Base-by-base conservation (phyloP, 371 early-diverging fungal species). In the Amoeboradix gromovi region DNA sequence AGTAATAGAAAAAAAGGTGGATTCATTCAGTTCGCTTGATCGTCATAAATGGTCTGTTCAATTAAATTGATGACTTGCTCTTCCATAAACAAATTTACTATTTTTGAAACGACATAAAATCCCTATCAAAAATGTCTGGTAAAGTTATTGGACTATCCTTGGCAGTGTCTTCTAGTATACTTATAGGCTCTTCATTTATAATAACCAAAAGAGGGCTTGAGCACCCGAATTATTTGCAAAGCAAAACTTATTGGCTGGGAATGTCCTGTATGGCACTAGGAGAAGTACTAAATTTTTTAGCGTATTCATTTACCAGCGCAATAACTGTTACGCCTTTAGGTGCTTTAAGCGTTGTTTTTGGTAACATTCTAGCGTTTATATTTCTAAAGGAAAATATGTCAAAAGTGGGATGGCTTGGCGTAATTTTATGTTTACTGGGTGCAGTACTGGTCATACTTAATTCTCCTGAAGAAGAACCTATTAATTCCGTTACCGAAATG, bases 191-290 rank as follows among this genome's bases (percentile, higher is more conserved):
- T 31, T 86, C 87, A 70, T 90, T 90, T 76, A 88, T 95, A 31
- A 79, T 95, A 69, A 93, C 92, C 74, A 95, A 95, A 77, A 89
- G 86, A 74, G 96, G 92, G 12, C 80, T 94, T 1, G 73, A 89
- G 67, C 80, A 86, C 74, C 83, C 89, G 0, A 28, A 66, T 71
- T 16, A 66, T 66, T 27, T 71, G 71, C 29, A 70, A 28, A 89
- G 88, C 28, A 88, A 92, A 67, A 81, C 80, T 48, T 85, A 91
- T 72, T 68, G 71, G 65, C 0, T 66, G 30, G 31, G 70, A 68
- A 27, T 29, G 31, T 31, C 69, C 71, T 12, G 73, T 86, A 86
- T 92, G 92, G 86, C 84, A 1, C 74, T 86, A 29, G 94, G 94
- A 67, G 94, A 93, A 79, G 76, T 87, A 29, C 81, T 87, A 68